Evolutionary conservation across 805 yeast species (phyloP).

Genomic region (Candida suzukii): DNA sequence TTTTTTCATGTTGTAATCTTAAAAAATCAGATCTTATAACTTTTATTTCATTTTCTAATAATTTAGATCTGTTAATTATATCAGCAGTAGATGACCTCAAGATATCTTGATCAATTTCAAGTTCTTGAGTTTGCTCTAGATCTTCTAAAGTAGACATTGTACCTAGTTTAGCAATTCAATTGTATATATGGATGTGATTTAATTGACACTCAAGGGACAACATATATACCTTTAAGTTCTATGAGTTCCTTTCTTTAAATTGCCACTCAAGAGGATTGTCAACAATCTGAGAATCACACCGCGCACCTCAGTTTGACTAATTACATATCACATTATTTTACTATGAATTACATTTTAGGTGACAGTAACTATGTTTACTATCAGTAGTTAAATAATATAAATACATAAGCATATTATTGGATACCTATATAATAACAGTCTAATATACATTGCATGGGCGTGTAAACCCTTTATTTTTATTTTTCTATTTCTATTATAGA

Average conservation of each 20-base stretch:
- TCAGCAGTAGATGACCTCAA: constrained; percentile 72
- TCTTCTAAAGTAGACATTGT: constrained; percentile 82
- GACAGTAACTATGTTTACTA: too few species aligned
- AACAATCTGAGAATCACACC: background rate
- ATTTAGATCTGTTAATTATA: constrained; percentile 74
- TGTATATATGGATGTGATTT: background rate
- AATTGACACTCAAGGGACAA: background rate
- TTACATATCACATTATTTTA: background rate
- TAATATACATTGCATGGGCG: background rate
- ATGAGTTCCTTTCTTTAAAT: background rate
- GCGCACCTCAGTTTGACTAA: background rate
- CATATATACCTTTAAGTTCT: too few species aligned
- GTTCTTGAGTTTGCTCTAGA: constrained; percentile 48
- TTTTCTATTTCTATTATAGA: too few species aligned
- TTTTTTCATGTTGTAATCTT: constrained; percentile 85
- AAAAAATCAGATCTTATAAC: constrained; percentile 90
- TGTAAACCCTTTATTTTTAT: too few species aligned
- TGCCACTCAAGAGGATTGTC: background rate
- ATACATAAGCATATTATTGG: too few species aligned
- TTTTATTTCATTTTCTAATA: constrained; percentile 91
- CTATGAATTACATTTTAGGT: too few species aligned
- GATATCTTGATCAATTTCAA: constrained; percentile 77
- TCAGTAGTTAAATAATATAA: too few species aligned
- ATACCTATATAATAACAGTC: background rate
- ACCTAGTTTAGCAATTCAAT: background rate